Percentiles rank a stretch among this genome's conserved stretches.
Conservation (phyloP, 306 rosid genomes). For the Castanospermum australe region DNA sequence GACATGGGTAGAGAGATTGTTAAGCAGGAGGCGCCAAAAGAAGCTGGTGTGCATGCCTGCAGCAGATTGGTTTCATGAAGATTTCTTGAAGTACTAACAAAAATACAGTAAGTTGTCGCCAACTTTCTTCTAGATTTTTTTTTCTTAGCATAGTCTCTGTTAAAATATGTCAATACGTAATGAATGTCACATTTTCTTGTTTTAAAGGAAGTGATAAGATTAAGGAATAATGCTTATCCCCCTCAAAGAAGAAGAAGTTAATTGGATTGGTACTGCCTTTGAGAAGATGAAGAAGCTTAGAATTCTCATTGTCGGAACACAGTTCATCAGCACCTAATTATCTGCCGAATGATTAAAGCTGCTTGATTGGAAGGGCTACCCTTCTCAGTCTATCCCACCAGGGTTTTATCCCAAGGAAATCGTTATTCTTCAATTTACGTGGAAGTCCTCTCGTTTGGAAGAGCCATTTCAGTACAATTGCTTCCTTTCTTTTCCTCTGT, state of each 20-base stretch:
- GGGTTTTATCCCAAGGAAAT: background rate
- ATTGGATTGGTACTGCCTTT: background rate
- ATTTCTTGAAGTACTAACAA: background rate
- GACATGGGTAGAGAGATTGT: background rate
- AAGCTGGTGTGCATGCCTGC: background rate
- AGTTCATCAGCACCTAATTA: background rate
- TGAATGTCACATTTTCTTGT: background rate
- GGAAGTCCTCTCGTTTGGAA: background rate
- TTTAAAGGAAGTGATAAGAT: background rate
- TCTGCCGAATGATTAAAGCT: background rate
- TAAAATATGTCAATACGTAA: background rate
- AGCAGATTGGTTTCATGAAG: background rate
- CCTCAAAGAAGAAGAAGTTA: background rate
- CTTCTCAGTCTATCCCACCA: background rate
- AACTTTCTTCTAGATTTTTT: background rate
- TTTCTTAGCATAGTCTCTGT: background rate
- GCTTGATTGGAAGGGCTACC: constrained; percentile 1
- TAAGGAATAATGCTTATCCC: background rate
- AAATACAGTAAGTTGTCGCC: background rate
- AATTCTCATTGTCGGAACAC: background rate
- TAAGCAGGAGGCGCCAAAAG: background rate
- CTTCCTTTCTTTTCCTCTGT: background rate
- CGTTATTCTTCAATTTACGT: background rate
- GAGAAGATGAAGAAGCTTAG: background rate
- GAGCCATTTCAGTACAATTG: background rate